phyloP scores from a whole-genome alignment of 345 rosid genomes.

The Ricinus communis region DNA sequence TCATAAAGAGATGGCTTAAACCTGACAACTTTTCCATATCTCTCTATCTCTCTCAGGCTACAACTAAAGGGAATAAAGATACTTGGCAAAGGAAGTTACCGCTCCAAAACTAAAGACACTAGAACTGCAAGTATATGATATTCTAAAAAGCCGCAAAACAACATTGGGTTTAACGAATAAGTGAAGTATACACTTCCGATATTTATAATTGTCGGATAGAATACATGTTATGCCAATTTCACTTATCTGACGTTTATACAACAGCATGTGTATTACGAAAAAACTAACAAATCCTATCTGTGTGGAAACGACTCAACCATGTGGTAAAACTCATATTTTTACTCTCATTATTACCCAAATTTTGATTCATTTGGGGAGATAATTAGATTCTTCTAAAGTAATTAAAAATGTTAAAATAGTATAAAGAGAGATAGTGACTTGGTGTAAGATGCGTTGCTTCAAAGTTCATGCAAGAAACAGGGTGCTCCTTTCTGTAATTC shows the following conservation, averaged over 20 bases:
- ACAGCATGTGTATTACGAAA: too few species aligned
- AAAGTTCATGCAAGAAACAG: slow-evolving; percentile 29
- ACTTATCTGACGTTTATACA: too few species aligned
- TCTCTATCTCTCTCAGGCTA: slow-evolving; percentile 1
- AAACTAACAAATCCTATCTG: slow-evolving; percentile 10
- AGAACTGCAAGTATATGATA: background rate
- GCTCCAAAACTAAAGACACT: background rate
- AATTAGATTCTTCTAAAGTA: background rate
- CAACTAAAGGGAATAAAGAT: background rate
- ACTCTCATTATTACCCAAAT: too few species aligned
- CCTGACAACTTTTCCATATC: slow-evolving; percentile 28
- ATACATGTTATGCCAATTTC: too few species aligned
- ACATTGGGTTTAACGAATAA: slow-evolving; percentile 15
- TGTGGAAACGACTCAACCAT: background rate
- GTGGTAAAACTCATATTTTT: too few species aligned
- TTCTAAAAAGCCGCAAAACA: slow-evolving; percentile 12
- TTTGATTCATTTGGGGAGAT: background rate
- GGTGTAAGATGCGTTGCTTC: slow-evolving; percentile 52
- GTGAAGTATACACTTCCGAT: slow-evolving; percentile 15
- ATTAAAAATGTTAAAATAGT: background rate
- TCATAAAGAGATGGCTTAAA: slow-evolving; percentile 31
- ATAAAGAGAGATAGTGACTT: background rate
- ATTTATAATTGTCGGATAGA: too few species aligned
- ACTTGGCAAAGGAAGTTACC: background rate
- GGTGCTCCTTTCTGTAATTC: background rate